Base-by-base conservation (phyloP, 176 grass and related monocot genomes). In the Lolium rigidum region DNA sequence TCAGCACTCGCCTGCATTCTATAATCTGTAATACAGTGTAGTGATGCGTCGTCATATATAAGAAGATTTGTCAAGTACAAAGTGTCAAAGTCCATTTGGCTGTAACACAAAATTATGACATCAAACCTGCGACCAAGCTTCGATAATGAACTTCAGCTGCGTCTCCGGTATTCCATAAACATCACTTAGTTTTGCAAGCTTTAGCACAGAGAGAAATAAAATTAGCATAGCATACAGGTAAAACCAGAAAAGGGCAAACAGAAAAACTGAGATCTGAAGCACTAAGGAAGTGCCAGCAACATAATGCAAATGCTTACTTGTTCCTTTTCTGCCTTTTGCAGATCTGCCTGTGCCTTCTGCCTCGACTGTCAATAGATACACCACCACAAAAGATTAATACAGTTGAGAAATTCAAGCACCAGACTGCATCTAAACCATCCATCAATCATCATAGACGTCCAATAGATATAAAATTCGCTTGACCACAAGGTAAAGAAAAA, bases 41-140 rank as follows among this genome's bases (percentile, higher is more conserved):
- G 46, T 26, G 80, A 64, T 35, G 17, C 16, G 56, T 70, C 15
- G 49, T 92, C 49, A 71, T 69, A 73, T 59, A 28, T 20, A 65
- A 39, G 50, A 81, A 59, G 8, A 72, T 76, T 57, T 56, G 3
- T 51, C 11, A 79, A 90, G 60, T 81, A 72, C 5, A 9, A 46
- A 70, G 59, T 54, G 13, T 46, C 20, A 13, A 67, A 16, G 69
- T 37, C 46, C 50, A 59, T 88, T 80, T 76, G 20, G 80, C 17
- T 44, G 81, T 17, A 69, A 65, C 9, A 64, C 12, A 68, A 76
- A 70, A 12, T 0, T 55, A 67, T 11, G 47, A 59, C 52, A 63
- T 14, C 77, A 52, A 16, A 95, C 96, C 96, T 98, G 96, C 68
- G 82, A 93, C 96, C 96, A 98, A 68, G 96, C 96, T 85, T 98